Base-by-base conservation (phyloP, 208 protist species). In the Trypanosoma scelopori region DNA sequence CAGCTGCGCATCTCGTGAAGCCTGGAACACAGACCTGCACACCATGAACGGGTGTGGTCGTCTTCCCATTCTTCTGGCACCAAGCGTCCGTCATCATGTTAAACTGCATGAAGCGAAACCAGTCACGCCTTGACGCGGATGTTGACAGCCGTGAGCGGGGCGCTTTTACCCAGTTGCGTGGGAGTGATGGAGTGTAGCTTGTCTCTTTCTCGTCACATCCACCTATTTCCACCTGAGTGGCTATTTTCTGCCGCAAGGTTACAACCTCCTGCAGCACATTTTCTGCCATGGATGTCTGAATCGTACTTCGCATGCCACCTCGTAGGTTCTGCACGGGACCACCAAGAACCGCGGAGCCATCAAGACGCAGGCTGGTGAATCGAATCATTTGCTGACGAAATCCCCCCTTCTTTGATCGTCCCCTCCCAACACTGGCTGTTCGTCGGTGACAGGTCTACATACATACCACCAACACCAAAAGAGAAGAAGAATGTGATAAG, bases 91-190 rank as follows among this genome's bases (percentile, higher is more conserved):
- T 71, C 85, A 92, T 92, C 43, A 84, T 77, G 71, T 94, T 94
- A 48, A 92, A 94, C 50, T 77, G 78, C 89, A 94, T 89, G 20
- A 94, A n/a, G 7, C 89, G 85, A 62, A 94, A 94, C 85, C 89
- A 94, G 63, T 92, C 82, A 5, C 84, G 70, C 5, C 82, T 72
- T 13, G 85, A 82, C 11, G 68, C 37, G 11, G 76, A 60, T 5
- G 85, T 94, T 7, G 88, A 92, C 3, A 94, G 71, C 23, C 74
- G 63, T 23, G 83, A 92, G 2, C 81, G 22, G 3, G 85, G 85
- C 18, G 85, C 85, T 49, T 72, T 64, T 28, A 89, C 81, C 85
- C 89, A 94, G 35, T 41, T 25, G 20, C 89, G 78, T 58, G 74
- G 70, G 53, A 92, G 64, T 4, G 80, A 65, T 6, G 82, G 82